Base-by-base conservation (phyloP, 331 rosid species). In the Phaseolus coccineus region DNA sequence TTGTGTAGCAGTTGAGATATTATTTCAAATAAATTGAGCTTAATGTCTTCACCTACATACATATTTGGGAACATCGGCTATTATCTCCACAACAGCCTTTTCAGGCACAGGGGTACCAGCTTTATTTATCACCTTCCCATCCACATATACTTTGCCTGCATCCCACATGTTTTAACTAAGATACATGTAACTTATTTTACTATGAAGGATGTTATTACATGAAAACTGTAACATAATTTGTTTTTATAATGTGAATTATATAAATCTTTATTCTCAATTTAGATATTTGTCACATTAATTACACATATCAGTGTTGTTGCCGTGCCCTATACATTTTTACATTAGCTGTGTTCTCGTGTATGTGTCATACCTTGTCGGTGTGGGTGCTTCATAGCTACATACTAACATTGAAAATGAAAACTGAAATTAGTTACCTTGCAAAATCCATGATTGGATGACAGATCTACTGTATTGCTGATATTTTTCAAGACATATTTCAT, bases 11-110 rank as follows among this genome's bases (percentile, higher is more conserved):
- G 62, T 51, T 55, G 35, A 14, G 78, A 77, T 9, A 12, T 24
- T 68, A 70, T 33, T 62, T 53, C 28, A 64, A 47, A 73, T 15
- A 57, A 27, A 55, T 44, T 61, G 72, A 64, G 82, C 70, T 76
- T 44, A 82, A 63, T 31, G 84, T 85, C 70, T 85, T 95, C 98
- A 95, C 99, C 98, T 93, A 95, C 99, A 93, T 93, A 95, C 99
- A 85, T 91, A 95, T 91, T 93, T 95, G 19, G 98, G 99, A 81
- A 95, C 82, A 84, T 93, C 98, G 28, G 99, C 99, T 59, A 46
- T 84, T 40, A 93, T 95, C 87, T 91, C 90, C 55, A 93, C 96
- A 63, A 83, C 89, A 51, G 97, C 88, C 73, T 95, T 89, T 6
- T 93, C 96, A 4, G 94, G 83, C 51, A 95, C 90, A 30, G 96